Conservation (phyloP, 371 early-diverging fungal genomes). For the Actinomortierella wolfii region DNA sequence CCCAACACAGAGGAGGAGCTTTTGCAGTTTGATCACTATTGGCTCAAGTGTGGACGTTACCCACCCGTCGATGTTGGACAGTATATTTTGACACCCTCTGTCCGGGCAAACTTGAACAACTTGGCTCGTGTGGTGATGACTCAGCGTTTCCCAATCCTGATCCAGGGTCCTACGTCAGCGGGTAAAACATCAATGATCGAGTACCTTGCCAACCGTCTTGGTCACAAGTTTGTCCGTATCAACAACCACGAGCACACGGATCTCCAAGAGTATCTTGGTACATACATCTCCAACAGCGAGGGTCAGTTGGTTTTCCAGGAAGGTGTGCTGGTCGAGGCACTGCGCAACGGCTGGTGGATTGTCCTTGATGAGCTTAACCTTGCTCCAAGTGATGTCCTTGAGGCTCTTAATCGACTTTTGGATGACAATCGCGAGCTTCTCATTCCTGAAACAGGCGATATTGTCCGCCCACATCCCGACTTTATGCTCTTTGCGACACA, state of each 20-base stretch:
- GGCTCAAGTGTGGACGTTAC: slow-evolving; percentile 79
- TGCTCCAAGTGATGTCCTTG: slow-evolving; percentile 99
- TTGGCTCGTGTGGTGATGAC: slow-evolving; percentile 94
- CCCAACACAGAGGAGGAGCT: slow-evolving; percentile 55
- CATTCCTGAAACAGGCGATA: slow-evolving; percentile 96
- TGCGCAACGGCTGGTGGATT: slow-evolving; percentile 98
- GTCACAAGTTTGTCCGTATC: slow-evolving; percentile 97
- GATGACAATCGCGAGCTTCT: slow-evolving; percentile 99
- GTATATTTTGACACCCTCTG: slow-evolving; percentile 92
- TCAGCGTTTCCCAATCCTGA: slow-evolving; percentile 93
- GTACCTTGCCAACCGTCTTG: slow-evolving; percentile 92
- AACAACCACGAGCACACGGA: slow-evolving; percentile 99
- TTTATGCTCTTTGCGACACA: slow-evolving; percentile 99
- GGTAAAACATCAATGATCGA: slow-evolving; percentile 99
- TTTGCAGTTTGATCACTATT: slow-evolving; percentile 85
- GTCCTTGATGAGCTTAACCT: slow-evolving; percentile 99
- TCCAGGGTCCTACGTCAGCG: slow-evolving; percentile 99
- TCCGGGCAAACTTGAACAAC: slow-evolving; percentile 82
- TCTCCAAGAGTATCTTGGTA: slow-evolving; percentile 98
- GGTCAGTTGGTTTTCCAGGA: slow-evolving; percentile 95
- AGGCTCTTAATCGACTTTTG: slow-evolving; percentile 98
- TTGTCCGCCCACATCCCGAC: slow-evolving; percentile 93
- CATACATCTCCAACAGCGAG: slow-evolving; percentile 81
- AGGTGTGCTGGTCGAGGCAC: slow-evolving; percentile 96
- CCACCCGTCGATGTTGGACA: slow-evolving; percentile 53